These are phyloP conservation scores for Leccinum subfulvum DNA, from an alignment of 1,284 basidiomycete genomes.

Conservation along the genomic window DNA sequence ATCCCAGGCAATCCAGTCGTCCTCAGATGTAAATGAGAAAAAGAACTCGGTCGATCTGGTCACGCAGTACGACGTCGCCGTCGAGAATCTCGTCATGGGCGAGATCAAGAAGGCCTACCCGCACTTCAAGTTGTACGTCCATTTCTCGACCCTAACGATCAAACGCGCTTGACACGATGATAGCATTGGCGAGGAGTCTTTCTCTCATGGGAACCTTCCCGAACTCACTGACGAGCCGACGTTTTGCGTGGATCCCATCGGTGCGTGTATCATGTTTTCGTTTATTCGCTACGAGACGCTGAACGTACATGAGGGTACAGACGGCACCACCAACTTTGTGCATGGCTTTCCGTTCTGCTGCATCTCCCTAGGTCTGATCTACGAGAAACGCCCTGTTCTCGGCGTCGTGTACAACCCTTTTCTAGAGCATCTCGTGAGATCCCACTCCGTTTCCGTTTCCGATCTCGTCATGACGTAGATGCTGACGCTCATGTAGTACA, in stretches of 20 bases:
- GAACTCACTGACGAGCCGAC: conserved; percentile 84
- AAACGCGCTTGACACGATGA: not conserved
- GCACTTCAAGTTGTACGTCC: conserved; percentile 75
- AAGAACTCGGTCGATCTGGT: conserved; percentile 92
- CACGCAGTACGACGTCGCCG: conserved; percentile 94
- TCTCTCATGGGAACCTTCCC: conserved; percentile 68
- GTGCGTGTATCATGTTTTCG: conserved; percentile 37
- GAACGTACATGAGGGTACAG: conserved; percentile 35
- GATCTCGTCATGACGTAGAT: not conserved
- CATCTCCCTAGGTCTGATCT: conserved; percentile 89
- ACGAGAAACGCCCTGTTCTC: conserved; percentile 76
- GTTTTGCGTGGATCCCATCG: conserved; percentile 89
- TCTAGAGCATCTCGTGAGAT: conserved; percentile 72
- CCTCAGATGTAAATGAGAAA: conserved; percentile 73
- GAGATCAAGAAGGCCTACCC: conserved; percentile 74
- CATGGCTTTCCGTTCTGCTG: conserved; percentile 89
- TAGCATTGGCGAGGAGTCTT: conserved; percentile 92
- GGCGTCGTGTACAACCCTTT: conserved; percentile 95
- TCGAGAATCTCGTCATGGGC: conserved; percentile 82
- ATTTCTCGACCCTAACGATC: conserved; percentile 3
- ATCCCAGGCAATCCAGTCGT: conserved; percentile 64
- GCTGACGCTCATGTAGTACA: conserved; percentile 55
- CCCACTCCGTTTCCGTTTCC: not conserved
- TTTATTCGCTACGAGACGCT: not conserved
- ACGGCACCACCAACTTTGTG: conserved; percentile 94